A percentile compares a stretch with the other conserved stretches of the same genome.
Conservation (phyloP, 129 eudicot genomes). For the Scalesia atractyloides region DNA sequence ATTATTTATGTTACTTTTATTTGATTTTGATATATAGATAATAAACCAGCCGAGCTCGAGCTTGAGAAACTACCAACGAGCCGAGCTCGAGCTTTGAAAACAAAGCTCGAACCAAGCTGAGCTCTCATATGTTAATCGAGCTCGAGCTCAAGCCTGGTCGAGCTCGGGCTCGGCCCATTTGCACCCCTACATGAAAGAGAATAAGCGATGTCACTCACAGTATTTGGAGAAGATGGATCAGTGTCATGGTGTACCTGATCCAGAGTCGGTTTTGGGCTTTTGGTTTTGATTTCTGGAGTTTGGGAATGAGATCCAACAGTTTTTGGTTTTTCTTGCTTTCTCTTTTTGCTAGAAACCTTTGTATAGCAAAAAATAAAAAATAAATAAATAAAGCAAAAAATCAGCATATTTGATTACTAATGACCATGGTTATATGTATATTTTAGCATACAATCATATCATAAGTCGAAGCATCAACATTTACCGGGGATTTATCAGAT, state of each 20-base stretch:
- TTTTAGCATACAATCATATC: not conserved
- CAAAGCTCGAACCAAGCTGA: too few relatives aligned
- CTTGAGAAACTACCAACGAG: too few relatives aligned
- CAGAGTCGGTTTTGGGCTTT: not conserved
- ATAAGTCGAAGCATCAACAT: constrained; percentile 9
- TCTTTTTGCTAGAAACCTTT: constrained; percentile 37
- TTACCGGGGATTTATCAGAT: constrained; percentile 27
- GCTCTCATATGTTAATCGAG: too few relatives aligned
- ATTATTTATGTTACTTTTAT: too few relatives aligned
- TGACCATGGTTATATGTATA: constrained; percentile 5
- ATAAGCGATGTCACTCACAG: constrained; percentile 22
- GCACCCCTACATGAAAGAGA: too few relatives aligned
- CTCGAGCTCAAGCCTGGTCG: too few relatives aligned
- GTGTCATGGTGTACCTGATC: constrained; percentile 18
- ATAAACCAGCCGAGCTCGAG: too few relatives aligned
- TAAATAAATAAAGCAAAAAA: not conserved
- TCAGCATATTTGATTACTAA: not conserved
- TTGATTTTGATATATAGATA: too few relatives aligned
- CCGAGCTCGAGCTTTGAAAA: too few relatives aligned
- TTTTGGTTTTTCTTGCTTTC: constrained; percentile 27
- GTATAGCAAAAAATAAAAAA: not conserved
- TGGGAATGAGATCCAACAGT: constrained; percentile 11
- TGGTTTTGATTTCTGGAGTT: constrained; percentile 19
- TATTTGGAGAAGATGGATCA: constrained; percentile 29
- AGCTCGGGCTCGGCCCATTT: too few relatives aligned